These are phyloP conservation scores for Poterioochromonas sp. DNA, from an alignment of 352 stramenopile genomes.

Conservation along the genomic window DNA sequence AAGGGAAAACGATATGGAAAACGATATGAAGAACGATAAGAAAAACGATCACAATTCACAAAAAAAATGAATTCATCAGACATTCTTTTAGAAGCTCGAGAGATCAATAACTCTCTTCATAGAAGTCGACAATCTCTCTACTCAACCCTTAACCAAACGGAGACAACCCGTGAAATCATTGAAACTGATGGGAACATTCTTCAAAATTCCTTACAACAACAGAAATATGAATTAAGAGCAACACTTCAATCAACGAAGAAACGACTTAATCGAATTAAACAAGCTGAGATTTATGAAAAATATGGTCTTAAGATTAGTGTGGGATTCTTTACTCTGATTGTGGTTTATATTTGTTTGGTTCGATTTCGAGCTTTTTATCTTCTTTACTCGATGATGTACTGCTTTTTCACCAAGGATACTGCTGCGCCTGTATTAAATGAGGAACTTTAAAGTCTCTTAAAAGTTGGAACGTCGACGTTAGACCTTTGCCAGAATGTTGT, in stretches of 20 bases:
- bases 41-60: too few relatives aligned
- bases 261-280: background rate
- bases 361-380: slow-evolving; percentile 18
- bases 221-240: slow-evolving; percentile 14
- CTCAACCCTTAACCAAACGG: background rate
- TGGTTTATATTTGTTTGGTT: background rate
- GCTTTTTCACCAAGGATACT: too few relatives aligned
- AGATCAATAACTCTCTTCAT: background rate
- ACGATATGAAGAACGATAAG: too few relatives aligned
- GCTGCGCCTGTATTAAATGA: too few relatives aligned
- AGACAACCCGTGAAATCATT: background rate
- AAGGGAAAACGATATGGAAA: too few relatives aligned
- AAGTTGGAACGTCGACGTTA: too few relatives aligned
- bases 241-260: background rate
- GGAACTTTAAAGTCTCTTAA: too few relatives aligned
- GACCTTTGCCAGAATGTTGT: too few relatives aligned
- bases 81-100: background rate
- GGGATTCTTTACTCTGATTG: background rate
- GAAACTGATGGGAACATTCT: background rate
- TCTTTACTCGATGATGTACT: too few relatives aligned
- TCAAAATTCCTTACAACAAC: background rate
- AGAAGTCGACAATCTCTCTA: background rate
- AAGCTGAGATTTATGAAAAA: background rate
- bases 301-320: background rate
- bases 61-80: background rate